These are phyloP conservation scores for Tulasnella sp. DNA, from an alignment of 768 basidiomycete genomes.

Conservation along the genomic window DNA sequence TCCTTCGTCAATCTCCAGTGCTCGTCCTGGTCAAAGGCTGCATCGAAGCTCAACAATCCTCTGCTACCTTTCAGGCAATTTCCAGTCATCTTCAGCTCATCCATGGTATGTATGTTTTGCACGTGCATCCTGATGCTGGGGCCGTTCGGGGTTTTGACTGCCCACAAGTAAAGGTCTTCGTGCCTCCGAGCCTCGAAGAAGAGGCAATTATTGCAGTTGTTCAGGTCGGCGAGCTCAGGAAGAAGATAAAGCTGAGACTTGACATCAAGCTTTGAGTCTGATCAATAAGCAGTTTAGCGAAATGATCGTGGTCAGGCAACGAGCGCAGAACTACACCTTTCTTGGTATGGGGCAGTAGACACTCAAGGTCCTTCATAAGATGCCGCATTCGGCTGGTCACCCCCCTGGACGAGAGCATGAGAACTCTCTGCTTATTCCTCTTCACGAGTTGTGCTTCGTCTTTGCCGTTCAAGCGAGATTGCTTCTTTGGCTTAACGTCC, in stretches of 20 bases:
- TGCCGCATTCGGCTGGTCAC: conserved; percentile 96
- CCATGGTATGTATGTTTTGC: conserved; percentile 99
- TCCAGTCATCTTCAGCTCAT: conserved; percentile 98
- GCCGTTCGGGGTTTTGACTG: conserved; percentile 94
- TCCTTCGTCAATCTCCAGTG: conserved; percentile 88
- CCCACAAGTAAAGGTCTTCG: conserved; percentile 96
- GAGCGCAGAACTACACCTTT: conserved; percentile 60
- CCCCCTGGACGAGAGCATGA: conserved; percentile 88
- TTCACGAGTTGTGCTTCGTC: conserved; percentile 46
- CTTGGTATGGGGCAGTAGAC: conserved; percentile 88
- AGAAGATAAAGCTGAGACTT: conserved; percentile 90
- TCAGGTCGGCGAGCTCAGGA: conserved; percentile 93
- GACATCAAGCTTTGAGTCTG: conserved; percentile 96
- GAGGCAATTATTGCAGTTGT: conserved; percentile 95
- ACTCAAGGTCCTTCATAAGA: conserved; percentile 91
- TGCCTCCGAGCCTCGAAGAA: conserved; percentile 97
- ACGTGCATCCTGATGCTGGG: conserved; percentile 97
- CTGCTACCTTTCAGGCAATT: conserved; percentile 96
- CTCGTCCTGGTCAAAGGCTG: conserved; percentile 81
- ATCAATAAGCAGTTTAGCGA: background rate
- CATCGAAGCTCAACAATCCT: conserved; percentile 89
- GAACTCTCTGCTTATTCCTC: conserved; percentile 92
- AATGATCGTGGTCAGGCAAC: background rate
- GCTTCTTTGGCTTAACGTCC: background rate
- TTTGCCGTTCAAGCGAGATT: background rate